These are phyloP conservation scores for Pisolithus thermaeus DNA, from an alignment of 1,284 basidiomycete genomes.

Conservation along the genomic window DNA sequence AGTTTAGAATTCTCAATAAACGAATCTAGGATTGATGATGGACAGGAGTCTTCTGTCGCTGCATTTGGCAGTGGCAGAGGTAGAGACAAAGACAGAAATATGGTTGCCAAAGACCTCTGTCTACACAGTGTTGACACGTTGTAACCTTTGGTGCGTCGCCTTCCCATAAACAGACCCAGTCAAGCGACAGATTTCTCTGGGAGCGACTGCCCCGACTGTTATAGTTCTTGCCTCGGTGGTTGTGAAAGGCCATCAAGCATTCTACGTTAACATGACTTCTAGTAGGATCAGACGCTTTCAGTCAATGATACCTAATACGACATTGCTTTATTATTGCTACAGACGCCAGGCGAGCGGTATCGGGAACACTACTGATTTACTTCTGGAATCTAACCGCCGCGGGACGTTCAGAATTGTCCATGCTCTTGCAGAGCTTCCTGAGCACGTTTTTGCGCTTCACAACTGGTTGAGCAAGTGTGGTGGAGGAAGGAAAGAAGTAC, in stretches of 20 bases:
- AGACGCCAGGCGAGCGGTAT: background rate
- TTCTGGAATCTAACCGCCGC: background rate
- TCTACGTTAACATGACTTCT: too few species aligned
- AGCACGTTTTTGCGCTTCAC: conserved; percentile 12
- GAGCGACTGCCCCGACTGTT: background rate
- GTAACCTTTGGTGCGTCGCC: conserved; percentile 18
- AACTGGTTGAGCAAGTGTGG: background rate
- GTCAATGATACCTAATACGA: too few species aligned
- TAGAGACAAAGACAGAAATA: conserved; percentile 64
- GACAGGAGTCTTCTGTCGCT: conserved; percentile 66
- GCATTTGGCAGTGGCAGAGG: conserved; percentile 68
- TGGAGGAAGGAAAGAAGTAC: background rate
- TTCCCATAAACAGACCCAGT: too few species aligned
- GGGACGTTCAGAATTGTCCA: conserved; percentile 13
- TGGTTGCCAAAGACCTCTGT: conserved; percentile 64
- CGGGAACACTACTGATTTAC: background rate
- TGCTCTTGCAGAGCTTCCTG: conserved; percentile 4
- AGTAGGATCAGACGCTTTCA: too few species aligned
- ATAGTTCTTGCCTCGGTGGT: background rate
- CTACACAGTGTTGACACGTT: conserved; percentile 57
- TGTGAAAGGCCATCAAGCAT: background rate
- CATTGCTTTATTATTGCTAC: background rate
- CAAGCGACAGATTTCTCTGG: too few species aligned
- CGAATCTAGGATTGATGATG: conserved; percentile 69
- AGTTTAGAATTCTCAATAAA: conserved; percentile 2